Base-by-base conservation (phyloP, 306 rosid genomes). In the Prunus campanulata region DNA sequence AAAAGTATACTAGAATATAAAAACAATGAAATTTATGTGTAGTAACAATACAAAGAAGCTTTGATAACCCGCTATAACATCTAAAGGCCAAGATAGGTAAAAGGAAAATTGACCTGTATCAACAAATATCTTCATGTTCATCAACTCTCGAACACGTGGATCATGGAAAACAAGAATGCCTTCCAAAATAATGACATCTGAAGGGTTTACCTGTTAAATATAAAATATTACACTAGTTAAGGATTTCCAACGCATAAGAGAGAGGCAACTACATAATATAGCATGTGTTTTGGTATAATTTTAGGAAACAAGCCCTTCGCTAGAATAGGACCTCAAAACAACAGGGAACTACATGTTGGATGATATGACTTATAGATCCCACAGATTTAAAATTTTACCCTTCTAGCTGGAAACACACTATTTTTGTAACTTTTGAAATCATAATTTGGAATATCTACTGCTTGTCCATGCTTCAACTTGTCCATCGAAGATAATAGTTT, bases 71-170 rank as follows among this genome's bases (percentile, higher is more conserved):
- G 48, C 50, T 56, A 47, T 39, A 70, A 60, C 65, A 19, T 78
- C 57, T 0, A 29, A 74, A 22, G 32, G 52, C 15, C 35, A 62
- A 56, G 50, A 71, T 76, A 74, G 48, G 42, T 55, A 77, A 52
- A 77, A 70, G 82, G 85, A 66, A 48, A 56, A 86, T 73, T 89
- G 93, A 96, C 99, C 99, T 96, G 99, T 96, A 85, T 96, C 99
- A 39, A 96, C 99, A 91, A 96, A 96, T 86, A 96, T 96, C 93
- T 96, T 96, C 99, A 96, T 96, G 78, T 91, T 92, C 98, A 93
- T 89, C 93, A 93, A 84, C 77, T 87, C 93, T 44, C 99, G 92
- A 9, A 96, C 88, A 46, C 94, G 93, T 18, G 97, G 94, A 75
- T 96, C 99, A 84, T 93, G 99, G 85, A 96, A 96, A 75, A 91